Conservation (phyloP, 1,284 basidiomycete genomes). For the Heterobasidion occidentale region DNA sequence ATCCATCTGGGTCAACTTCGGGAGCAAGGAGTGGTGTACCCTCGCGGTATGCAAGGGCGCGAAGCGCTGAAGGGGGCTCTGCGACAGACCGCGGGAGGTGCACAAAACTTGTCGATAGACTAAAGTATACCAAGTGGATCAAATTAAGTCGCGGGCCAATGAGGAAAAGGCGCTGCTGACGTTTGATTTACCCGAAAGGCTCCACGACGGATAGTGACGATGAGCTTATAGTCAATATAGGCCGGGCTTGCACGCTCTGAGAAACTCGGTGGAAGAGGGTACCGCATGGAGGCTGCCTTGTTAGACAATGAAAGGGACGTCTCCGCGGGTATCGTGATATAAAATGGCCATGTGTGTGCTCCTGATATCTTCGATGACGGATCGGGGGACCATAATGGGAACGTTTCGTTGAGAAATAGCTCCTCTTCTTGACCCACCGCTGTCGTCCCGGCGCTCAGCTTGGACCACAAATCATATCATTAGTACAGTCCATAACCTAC, state of each 20-base stretch:
- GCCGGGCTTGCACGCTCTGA: conserved; percentile 28
- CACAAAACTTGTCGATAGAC: conserved; percentile 24
- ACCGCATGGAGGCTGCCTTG: conserved; percentile 16
- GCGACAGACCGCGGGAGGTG: conserved; percentile 34
- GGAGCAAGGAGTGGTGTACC: conserved; percentile 32
- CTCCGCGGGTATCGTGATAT: conserved; percentile 22
- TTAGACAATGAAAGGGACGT: conserved; percentile 16
- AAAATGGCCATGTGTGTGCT: conserved; percentile 22
- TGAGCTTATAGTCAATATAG: conserved; percentile 31
- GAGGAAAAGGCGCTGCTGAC: not conserved
- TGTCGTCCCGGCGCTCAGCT: conserved; percentile 19
- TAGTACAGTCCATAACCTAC: not conserved
- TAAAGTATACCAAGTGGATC: conserved; percentile 3
- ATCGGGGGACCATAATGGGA: conserved; percentile 17
- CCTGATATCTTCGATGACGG: conserved; percentile 17
- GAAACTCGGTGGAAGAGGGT: conserved; percentile 28
- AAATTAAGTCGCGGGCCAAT: no score
- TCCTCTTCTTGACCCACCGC: conserved; percentile 29
- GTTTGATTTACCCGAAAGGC: conserved; percentile 4
- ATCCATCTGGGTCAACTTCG: conserved; percentile 38
- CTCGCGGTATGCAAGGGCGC: conserved; percentile 38
- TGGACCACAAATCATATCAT: conserved; percentile 13
- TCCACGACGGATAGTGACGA: conserved; percentile 23
- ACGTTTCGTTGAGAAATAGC: conserved; percentile 20
- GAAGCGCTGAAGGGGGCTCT: conserved; percentile 35